Conservation (phyloP, 768 basidiomycete species). For the Tulasnella sp. region DNA sequence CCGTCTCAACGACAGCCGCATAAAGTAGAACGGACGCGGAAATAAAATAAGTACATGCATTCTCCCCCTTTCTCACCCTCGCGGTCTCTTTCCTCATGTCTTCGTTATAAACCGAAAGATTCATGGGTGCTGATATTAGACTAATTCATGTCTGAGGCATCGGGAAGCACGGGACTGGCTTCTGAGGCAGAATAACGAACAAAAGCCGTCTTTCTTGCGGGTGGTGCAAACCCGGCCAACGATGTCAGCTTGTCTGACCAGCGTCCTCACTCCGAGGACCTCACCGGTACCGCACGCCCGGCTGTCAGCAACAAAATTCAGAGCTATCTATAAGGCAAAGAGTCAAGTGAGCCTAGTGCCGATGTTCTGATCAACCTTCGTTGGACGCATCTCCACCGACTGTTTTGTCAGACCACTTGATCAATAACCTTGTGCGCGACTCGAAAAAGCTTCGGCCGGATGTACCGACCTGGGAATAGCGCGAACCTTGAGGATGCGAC, state of each 20-base stretch:
- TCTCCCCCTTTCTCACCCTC: slow-evolving; percentile 1
- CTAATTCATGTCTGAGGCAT: neutral
- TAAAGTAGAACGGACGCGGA: no score
- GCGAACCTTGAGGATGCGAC: neutral
- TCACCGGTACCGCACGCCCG: neutral
- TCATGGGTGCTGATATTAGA: neutral
- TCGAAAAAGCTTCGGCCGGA: neutral
- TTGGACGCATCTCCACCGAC: neutral
- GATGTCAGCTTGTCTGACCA: neutral
- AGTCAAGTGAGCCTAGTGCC: neutral
- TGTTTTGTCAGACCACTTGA: neutral
- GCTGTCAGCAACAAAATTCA: neutral
- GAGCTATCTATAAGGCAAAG: neutral
- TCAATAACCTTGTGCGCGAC: neutral
- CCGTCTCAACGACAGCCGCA: no score
- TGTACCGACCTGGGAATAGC: neutral
- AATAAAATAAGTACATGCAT: no score
- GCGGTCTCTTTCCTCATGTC: neutral
- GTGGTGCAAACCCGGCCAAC: neutral
- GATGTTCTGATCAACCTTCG: neutral
- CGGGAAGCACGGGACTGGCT: neutral
- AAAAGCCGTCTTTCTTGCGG: neutral
- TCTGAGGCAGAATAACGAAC: neutral
- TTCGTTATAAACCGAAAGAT: neutral
- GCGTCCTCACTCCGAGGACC: neutral